Evolutionary conservation across 352 stramenopile genomes (phyloP), one percentile per base, ranked within the genome.

Genomic region (Peronospora belbahrii): DNA sequence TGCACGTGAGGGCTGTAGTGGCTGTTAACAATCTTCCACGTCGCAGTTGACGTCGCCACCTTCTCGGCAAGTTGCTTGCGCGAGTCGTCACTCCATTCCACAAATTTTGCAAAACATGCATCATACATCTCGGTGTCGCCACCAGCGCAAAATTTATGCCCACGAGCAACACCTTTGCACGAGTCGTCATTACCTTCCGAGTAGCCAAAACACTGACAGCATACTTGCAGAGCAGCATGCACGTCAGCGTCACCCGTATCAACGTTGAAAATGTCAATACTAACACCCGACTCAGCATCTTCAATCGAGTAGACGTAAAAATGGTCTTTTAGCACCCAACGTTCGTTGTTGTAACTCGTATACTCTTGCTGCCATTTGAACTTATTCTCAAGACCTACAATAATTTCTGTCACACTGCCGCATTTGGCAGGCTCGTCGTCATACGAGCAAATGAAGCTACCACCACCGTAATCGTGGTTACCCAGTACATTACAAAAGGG

Each of bases 391-490:
- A 59, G 20, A 8, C 35, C 50, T n/a, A 52, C 46, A 17, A 56
- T 34, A 13, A 61, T 4, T 13, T 24, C 40, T 2, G 25, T 40
- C 2, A 40, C 52, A 17, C 15, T 56, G 6, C 46, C 32, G n/a
- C 52, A 60, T 6, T 13, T 40, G 13, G 39, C 44, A 11, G 27
- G 38, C 14, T 49, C 40, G 13, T 48, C 36, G 0, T 31, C 44
- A 2, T 18, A 36, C 10, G 31, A 45, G 52, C 55, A 63, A 11
- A 63, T 17, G 38, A 47, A 59, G 13, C 25, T 43, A 2, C 42
- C 24, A 28, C 55, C 42, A 25, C 55, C 55, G 27, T 63, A 63
- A 33, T 63, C 55, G 38, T 63, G 55, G 32, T 62, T 62, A 6
- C 54, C 54, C 42, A 58, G 1, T 0, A 53, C 41, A 7, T 50